Evolutionary conservation across 2,329 filamentous ascomycete genomes (phyloP), one percentile per base, ranked within the genome.

Genomic region (Dactylonectria estremocensis): DNA sequence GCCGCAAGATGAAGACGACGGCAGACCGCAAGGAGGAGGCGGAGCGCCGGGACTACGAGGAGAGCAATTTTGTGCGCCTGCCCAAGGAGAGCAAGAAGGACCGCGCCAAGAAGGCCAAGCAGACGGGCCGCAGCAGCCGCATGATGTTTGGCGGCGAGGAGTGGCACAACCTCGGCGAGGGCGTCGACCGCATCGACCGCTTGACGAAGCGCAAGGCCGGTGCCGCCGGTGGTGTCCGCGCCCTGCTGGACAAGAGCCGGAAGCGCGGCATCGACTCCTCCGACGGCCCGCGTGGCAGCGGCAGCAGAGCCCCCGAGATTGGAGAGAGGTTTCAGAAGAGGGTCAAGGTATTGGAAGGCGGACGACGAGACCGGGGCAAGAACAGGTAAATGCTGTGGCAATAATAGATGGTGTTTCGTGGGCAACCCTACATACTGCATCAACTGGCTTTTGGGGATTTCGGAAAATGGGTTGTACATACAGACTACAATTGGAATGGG

Each of bases 31-130:
- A 90, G 69, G 89, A 90, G 46, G 95, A 98, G 80, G 88, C 88
- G 1, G 95, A 97, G 83, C 87, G 93, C 62, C 88, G 88, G 66
- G 89, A 93, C 54, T 99, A 98, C 83, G 96, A 99, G 84, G 96
- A 99, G 83, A 88, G 86, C 73, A 97, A 99, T 83, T 95, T 98
- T 77, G 90, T 94, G 16, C 93, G 96, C 73, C 84, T 99, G 75
- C 95, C 95, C 13, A 92, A 91, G 76, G 89, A 93, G 80, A 93
- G 90, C 83, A 98, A 97, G 87, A 97, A 97, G 83, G 95, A 97
- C 5, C 84, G 85, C 66, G 88, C 90, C 54, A 92, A 93, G 84
- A 90, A 88, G 79, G 82, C 80, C 49, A 86, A 88, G 78, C 83
- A 84, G 33, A 84, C 84, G 46, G 84, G 84, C 10, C 80, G 83